Evolutionary conservation across 495 filamentous ascomycete genomes (phyloP), one percentile per base, ranked within the genome.

Genomic region (Aspergillus wentii): DNA sequence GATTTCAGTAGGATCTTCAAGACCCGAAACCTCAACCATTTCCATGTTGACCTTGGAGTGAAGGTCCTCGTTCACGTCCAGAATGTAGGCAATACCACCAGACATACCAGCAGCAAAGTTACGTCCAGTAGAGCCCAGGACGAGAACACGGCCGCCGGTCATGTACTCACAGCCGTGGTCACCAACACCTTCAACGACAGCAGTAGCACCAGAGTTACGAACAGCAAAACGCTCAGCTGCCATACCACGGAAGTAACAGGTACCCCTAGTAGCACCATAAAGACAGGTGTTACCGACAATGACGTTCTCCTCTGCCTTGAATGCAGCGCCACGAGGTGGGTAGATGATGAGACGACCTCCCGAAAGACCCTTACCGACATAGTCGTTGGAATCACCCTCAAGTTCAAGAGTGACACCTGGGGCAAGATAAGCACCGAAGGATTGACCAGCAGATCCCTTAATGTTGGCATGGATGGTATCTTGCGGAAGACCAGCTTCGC

Each of bases 41-140:
- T 99, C 92, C 59, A 79, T 81, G 69, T 99, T 99, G 66, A 97
- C 85, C 75, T 97, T 97, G 35, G 83, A 80, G 57, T 82, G 68
- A 73, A 97, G 96, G 68, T 97, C 88, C 40, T 85, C 77, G 56
- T 91, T 78, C 67, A 94, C 83, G 51, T 99, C 92, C 13, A 99
- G 76, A 37, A 97, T 78, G 46, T 99, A 99, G 22, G 94, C 91
- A 66, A 99, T 97, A 69, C 92, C 92, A 51, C 92, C 92, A 52
- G 90, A 97, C 92, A 99, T 99, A 71, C 92, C 92, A 41, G 92
- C 92, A 53, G 94, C 92, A 54, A 99, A 99, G 75, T 99, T 99
- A 46, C 92, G 92, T n/a, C 92, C 92, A 52, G 88, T 95, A 52
- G 82, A 79, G 41, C 92, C 92, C 30, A 99, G 74, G 43, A 94